Percentiles rank a stretch among this genome's conserved stretches.
Evolutionary conservation across 2,329 filamentous ascomycete species (phyloP).

Genomic region (Curvularia sp.): DNA sequence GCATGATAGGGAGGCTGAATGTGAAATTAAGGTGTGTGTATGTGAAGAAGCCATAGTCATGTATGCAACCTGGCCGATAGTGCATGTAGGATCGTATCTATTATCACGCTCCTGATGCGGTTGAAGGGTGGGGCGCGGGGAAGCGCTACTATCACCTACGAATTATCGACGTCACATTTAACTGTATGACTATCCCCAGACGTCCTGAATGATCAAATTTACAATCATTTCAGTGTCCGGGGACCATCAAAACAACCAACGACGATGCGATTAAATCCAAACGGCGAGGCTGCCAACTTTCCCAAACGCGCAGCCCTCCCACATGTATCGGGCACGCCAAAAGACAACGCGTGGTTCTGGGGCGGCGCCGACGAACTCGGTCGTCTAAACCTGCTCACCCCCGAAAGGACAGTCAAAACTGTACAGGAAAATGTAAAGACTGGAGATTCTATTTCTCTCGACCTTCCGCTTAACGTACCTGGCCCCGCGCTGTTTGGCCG

Average conservation of each 20-base stretch:
- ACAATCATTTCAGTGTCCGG: neutral
- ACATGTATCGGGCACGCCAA: conserved; percentile 31
- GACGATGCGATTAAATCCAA: conserved; percentile 30
- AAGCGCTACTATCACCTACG: neutral
- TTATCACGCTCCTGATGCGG: conserved; percentile 5
- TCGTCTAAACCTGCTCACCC: conserved; percentile 66
- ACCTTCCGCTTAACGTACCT: conserved; percentile 65
- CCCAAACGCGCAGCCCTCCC: conserved; percentile 31
- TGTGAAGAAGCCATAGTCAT: neutral
- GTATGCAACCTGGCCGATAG: neutral
- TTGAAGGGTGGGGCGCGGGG: conserved; percentile 7
- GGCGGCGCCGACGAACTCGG: conserved; percentile 55
- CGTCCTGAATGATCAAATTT: neutral
- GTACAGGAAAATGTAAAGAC: conserved; percentile 60
- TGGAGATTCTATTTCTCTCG: conserved; percentile 62
- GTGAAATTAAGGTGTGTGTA: neutral
- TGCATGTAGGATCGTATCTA: neutral
- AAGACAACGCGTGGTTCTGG: conserved; percentile 36
- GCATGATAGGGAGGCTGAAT: neutral
- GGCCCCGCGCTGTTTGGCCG: conserved; percentile 63
- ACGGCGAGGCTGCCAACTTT: conserved; percentile 27
- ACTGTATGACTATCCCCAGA: neutral
- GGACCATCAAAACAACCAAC: neutral
- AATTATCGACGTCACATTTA: conserved; percentile 11
- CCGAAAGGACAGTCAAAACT: conserved; percentile 60